Conservation (phyloP, 2,329 filamentous ascomycete genomes). For the Tricladium varicosporioides region DNA sequence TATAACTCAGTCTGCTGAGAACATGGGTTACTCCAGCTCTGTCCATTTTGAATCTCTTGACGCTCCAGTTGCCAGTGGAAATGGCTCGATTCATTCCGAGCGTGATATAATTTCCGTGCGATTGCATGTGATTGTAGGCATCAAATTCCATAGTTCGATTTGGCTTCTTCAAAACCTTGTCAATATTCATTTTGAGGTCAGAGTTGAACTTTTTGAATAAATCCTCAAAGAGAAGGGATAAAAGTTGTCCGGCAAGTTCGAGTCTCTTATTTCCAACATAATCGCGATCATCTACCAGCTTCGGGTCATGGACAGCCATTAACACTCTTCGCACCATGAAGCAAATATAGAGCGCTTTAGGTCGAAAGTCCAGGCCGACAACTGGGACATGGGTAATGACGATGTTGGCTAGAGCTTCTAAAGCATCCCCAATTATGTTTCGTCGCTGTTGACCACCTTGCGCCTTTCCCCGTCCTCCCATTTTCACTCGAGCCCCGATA, state of each 20-base stretch:
- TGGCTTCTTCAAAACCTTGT: constrained; percentile 93
- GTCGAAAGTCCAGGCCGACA: constrained; percentile 86
- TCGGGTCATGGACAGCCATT: constrained; percentile 88
- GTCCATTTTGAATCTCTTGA: constrained; percentile 99
- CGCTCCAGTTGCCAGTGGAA: constrained; percentile 94
- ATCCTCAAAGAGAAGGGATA: constrained; percentile 94
- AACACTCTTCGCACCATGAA: constrained; percentile 96
- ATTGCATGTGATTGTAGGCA: constrained; percentile 78
- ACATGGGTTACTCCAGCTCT: constrained; percentile 95
- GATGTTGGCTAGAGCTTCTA: constrained; percentile 89
- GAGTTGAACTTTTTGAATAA: constrained; percentile 93
- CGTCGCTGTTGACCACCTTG: constrained; percentile 57
- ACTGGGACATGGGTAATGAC: constrained; percentile 95
- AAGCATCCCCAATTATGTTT: constrained; percentile 84
- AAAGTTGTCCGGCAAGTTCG: constrained; percentile 89
- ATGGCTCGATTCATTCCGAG: constrained; percentile 94
- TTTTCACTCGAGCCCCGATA: constrained; percentile 83
- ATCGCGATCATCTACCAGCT: constrained; percentile 91
- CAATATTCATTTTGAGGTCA: constrained; percentile 88
- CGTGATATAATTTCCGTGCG: constrained; percentile 84
- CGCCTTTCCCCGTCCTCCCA: constrained; percentile 63
- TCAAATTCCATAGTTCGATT: constrained; percentile 87
- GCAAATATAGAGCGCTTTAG: constrained; percentile 94
- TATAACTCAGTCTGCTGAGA: constrained; percentile 91
- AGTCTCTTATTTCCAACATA: constrained; percentile 98